A percentile compares a stretch with the other conserved stretches of the same genome.
phyloP scores from a whole-genome alignment of 306 rosid genomes.

The Betula pendula region DNA sequence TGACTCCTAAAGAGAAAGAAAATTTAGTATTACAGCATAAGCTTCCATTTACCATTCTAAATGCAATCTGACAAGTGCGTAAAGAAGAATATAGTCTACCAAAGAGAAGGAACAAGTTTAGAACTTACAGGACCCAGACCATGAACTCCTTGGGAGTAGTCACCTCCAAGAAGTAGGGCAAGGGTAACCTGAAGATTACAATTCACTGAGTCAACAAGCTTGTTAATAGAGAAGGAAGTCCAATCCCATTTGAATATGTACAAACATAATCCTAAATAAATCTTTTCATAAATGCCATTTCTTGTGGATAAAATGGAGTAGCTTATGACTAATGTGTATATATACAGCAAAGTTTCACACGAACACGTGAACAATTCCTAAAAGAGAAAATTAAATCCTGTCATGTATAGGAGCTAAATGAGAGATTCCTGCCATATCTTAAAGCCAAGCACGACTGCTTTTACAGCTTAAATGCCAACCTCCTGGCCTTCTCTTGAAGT shows the following conservation, averaged over 20 bases:
- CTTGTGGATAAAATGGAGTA: neutral
- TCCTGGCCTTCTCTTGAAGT: neutral
- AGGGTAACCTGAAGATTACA: slow-evolving; percentile 66
- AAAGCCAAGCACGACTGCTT: neutral
- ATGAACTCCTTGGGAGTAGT: slow-evolving; percentile 67
- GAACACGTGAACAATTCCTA: neutral
- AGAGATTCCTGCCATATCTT: neutral
- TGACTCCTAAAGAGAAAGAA: slow-evolving; percentile 51
- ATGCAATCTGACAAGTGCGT: neutral
- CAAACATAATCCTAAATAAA: neutral
- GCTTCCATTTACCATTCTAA: slow-evolving; percentile 22
- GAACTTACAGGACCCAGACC: slow-evolving; percentile 75
- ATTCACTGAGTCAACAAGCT: slow-evolving; percentile 30
- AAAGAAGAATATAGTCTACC: neutral
- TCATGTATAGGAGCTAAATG: too few relatives aligned
- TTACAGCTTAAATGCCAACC: neutral
- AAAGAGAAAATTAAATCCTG: neutral
- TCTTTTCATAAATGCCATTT: neutral
- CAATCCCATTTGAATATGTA: slow-evolving; percentile 9
- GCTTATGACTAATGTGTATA: neutral
- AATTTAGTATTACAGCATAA: slow-evolving; percentile 21
- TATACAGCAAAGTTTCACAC: neutral
- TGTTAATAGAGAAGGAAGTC: slow-evolving; percentile 20
- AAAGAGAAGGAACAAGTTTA: slow-evolving; percentile 13
- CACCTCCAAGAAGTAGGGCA: slow-evolving; percentile 79